Conservation (phyloP, 371 early-diverging fungal species). For the Mucor piriformis region DNA sequence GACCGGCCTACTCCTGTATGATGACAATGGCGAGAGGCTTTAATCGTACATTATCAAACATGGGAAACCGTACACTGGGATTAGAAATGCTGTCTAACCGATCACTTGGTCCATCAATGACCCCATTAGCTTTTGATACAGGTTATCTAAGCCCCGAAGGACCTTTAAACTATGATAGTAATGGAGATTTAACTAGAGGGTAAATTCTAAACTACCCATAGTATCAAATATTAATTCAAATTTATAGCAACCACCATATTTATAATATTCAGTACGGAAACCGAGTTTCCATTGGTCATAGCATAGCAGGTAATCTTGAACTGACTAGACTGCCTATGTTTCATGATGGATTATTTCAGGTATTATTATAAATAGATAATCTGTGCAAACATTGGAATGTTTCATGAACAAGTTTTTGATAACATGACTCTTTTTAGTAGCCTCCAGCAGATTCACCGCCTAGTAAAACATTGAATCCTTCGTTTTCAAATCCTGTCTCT, state of each 20-base stretch:
- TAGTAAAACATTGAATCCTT: constrained; percentile 48
- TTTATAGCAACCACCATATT: constrained; percentile 47
- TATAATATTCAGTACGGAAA: constrained; percentile 52
- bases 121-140: constrained; percentile 49
- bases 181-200: constrained; percentile 53
- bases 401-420: neutral
- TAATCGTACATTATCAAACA: constrained; percentile 38
- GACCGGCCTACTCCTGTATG: constrained; percentile 53
- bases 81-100: constrained; percentile 42
- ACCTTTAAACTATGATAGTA: constrained; percentile 52
- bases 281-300: constrained; percentile 40
- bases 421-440: constrained; percentile 15
- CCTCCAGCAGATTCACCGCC: constrained; percentile 56
- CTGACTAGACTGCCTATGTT: constrained; percentile 47
- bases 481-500: constrained; percentile 32
- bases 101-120: constrained; percentile 37
- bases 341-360: constrained; percentile 47
- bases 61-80: constrained; percentile 33
- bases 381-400: neutral
- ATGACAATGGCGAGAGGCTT: constrained; percentile 56
- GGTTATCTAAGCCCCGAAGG: constrained; percentile 59
- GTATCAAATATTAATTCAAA: neutral
- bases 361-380: neutral
- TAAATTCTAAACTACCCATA: constrained; percentile 8
- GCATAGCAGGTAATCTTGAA: constrained; percentile 44